A percentile compares a stretch with the other conserved stretches of the same genome.
These are phyloP conservation scores for Papiliotrema laurentii DNA, from an alignment of 1,284 basidiomycete genomes.

Conservation along the genomic window DNA sequence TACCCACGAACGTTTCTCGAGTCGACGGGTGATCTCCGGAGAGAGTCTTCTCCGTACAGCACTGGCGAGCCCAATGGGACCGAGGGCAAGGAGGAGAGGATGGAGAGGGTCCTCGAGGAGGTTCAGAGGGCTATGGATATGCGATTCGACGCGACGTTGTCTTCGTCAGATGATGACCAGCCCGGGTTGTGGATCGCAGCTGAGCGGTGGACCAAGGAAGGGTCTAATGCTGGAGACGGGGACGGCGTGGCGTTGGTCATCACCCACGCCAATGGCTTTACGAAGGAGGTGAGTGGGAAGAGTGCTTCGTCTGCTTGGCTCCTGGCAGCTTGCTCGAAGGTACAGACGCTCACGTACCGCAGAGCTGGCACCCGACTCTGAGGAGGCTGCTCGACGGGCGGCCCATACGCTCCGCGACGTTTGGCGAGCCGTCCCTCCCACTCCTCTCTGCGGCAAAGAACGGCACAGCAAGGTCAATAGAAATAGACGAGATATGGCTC, in stretches of 20 bases:
- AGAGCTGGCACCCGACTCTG: slow-evolving; percentile 61
- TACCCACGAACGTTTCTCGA: slow-evolving; percentile 3
- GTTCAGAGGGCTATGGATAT: slow-evolving; percentile 1
- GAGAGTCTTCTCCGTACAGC: background rate
- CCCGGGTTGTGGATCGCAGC: slow-evolving; percentile 43
- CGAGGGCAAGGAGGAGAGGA: slow-evolving; percentile 5
- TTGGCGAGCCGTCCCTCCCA: slow-evolving; percentile 7
- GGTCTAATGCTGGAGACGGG: slow-evolving; percentile 8
- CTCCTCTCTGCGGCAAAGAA: background rate
- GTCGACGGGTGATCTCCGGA: background rate
- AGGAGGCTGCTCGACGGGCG: slow-evolving; percentile 45
- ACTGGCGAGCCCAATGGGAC: background rate
- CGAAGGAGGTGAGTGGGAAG: slow-evolving; percentile 61
- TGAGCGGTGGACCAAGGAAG: slow-evolving; percentile 18
- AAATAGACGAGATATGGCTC: slow-evolving; percentile 70
- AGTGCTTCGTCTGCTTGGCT: background rate
- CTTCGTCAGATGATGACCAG: slow-evolving; percentile 23
- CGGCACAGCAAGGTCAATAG: background rate
- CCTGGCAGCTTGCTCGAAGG: too few relatives aligned
- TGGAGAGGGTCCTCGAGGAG: slow-evolving; percentile 3
- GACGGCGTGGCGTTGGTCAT: slow-evolving; percentile 63
- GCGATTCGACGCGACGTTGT: background rate
- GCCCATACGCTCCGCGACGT: background rate
- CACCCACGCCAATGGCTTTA: slow-evolving; percentile 74
- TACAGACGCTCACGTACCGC: too few relatives aligned